phyloP scores from a whole-genome alignment of 139 green algal species.

The Tetraselmis chui region DNA sequence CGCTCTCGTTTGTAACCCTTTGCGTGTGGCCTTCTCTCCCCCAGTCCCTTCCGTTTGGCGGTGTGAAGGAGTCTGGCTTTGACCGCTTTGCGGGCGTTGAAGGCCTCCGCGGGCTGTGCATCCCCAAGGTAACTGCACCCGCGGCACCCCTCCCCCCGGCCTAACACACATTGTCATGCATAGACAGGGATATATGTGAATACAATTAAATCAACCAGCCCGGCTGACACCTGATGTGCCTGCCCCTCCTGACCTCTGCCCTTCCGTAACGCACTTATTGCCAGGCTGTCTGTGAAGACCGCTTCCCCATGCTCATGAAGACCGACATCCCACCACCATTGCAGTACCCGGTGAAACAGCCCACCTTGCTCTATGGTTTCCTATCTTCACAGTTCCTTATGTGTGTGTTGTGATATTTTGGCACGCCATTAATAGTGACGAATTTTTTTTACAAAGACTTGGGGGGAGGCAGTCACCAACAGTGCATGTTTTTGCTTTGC shows the following conservation, averaged over 20 bases:
- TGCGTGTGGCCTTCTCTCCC: too few species aligned
- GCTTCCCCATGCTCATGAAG: constrained; percentile 65
- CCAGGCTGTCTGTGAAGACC: constrained; percentile 81
- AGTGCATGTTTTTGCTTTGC: too few species aligned
- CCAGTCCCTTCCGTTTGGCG: constrained; percentile 96
- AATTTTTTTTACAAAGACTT: too few species aligned
- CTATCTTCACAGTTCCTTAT: too few species aligned
- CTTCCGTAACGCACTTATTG: constrained; percentile 10
- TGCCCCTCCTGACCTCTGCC: too few species aligned
- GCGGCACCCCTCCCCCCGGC: not conserved
- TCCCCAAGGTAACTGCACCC: constrained; percentile 41
- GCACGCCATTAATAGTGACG: too few species aligned
- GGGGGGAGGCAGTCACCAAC: too few species aligned
- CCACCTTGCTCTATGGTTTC: too few species aligned
- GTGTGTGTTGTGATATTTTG: too few species aligned
- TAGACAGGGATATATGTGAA: not conserved
- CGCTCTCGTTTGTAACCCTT: too few species aligned
- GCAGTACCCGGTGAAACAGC: constrained; percentile 72
- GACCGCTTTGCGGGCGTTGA: constrained; percentile 91
- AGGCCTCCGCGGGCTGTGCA: constrained; percentile 83
- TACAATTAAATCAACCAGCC: too few species aligned
- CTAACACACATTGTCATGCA: not conserved
- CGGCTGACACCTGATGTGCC: too few species aligned
- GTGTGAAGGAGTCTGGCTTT: constrained; percentile 93
- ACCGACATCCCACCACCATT: constrained; percentile 83